Base-by-base conservation (phyloP, 2,329 filamentous ascomycete species). In the Trichoderma arundinaceum region DNA sequence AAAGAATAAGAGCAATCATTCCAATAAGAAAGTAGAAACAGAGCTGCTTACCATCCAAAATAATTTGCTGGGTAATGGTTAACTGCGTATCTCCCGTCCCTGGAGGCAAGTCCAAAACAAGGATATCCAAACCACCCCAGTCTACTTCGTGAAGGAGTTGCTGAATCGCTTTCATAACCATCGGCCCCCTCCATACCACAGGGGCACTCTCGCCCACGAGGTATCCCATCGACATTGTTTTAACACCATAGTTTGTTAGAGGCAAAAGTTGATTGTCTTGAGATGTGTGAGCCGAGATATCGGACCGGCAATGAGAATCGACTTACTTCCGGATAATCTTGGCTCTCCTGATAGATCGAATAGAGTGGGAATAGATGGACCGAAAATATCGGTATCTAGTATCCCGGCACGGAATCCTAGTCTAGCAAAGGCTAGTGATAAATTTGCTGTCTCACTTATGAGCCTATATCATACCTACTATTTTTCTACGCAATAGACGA, bases 161-260 rank as follows among this genome's bases (percentile, higher is more conserved):
- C 71, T 97, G 94, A 69, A 99, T 84, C 0, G 95, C 95, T 75
- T 98, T 99, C 84, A 96, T 96, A 13, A 98, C 92, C 94, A 99
- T 97, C 2, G 97, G 85, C 0, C 95, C 95, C 59, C 95, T 88
- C 95, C 95, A 99, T 38, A 95, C 94, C 15, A 99, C 90, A 0
- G 94, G 92, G 5, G 92, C 90, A 10, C 88, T 85, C 69, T 92
- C 89, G 19, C 86, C 87, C 1, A 97, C 88, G 0, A 99, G 84
- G 70, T 97, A 98, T 57, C 95, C 95, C 92, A 99, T 98, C 0
- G 94, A 97, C 95, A 99, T 99, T 63, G 93, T 96, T 78, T 96
- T 96, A 65, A 99, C 86, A 46, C 95, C 95, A 80, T 98, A 98
- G 75, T 96, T 97, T 22, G 91, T 93, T 28, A 99, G 80, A 0